Evolutionary conservation across 768 basidiomycete species (phyloP).

Genomic region (Calocera cornea): DNA sequence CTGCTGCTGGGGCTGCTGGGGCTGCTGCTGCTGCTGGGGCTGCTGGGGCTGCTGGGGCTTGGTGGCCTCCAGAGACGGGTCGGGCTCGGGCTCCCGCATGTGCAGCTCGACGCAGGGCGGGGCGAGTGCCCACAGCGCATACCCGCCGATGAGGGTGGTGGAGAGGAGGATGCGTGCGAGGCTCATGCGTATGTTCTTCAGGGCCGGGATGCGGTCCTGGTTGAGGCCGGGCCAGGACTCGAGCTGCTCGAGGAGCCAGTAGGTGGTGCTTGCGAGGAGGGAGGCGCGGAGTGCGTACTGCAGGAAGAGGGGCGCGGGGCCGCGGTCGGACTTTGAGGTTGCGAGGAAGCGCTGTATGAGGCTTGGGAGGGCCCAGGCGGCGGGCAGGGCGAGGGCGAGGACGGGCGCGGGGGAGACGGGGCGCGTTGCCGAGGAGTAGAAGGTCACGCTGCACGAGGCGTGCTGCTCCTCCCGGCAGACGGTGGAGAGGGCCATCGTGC

Average conservation of each 20-base stretch:
- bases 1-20: no score
- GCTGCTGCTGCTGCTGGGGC: no score
- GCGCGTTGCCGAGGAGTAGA: conserved; percentile 60
- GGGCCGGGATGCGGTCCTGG: conserved; percentile 20
- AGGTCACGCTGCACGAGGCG: conserved; percentile 70
- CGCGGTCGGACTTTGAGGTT: conserved; percentile 59
- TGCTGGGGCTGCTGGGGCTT: no score
- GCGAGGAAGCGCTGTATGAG: conserved; percentile 42
- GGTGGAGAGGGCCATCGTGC: conserved; percentile 69
- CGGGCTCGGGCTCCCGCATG: conserved; percentile 18
- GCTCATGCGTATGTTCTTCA: conserved; percentile 46
- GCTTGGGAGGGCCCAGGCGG: conserved; percentile 44
- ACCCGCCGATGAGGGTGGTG: conserved; percentile 33
- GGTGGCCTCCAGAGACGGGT: conserved; percentile 21
- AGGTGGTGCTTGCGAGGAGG: conserved; percentile 44
- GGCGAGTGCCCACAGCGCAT: conserved; percentile 52
- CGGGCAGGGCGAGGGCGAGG: conserved; percentile 43
- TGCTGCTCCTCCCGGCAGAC: conserved; percentile 93
- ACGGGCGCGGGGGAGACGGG: conserved; percentile 51
- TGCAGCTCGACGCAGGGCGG: conserved; percentile 64
- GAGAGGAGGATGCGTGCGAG: conserved; percentile 44
- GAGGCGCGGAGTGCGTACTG: conserved; percentile 43
- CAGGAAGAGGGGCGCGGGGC: conserved; percentile 52
- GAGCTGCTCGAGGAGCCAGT: conserved; percentile 75
- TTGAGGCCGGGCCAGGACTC: conserved; percentile 35